Evolutionary conservation across 2,329 filamentous ascomycete species (phyloP).

Genomic region (Alternaria gaisen): DNA sequence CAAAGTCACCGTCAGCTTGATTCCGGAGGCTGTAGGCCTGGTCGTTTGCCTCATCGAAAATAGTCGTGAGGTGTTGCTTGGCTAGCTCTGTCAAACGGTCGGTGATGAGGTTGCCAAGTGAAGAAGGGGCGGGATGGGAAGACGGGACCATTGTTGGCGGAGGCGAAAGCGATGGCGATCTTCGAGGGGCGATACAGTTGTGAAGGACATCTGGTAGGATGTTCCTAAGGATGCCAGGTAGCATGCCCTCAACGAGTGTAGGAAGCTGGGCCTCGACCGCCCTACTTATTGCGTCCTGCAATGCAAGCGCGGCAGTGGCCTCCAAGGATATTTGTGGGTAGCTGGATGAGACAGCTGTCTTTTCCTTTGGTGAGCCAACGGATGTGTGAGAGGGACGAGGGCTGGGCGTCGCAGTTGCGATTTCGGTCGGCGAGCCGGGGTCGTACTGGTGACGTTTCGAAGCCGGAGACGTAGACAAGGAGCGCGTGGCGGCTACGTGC

Average conservation of each 20-base stretch:
- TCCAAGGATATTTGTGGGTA: neutral
- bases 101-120: conserved; percentile 14
- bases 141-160: neutral
- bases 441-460: conserved; percentile 20
- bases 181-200: neutral
- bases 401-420: neutral
- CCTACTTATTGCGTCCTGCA: conserved; percentile 11
- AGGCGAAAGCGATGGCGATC: neutral
- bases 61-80: conserved; percentile 3
- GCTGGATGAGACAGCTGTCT: neutral
- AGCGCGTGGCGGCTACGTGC: conserved; percentile 8
- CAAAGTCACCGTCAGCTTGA: conserved; percentile 18
- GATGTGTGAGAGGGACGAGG: neutral
- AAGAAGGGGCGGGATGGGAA: neutral
- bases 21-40: conserved; percentile 15
- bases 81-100: conserved; percentile 1
- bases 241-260: conserved; percentile 6
- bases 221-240: conserved; percentile 9
- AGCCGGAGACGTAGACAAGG: conserved; percentile 13
- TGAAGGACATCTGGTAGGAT: conserved; percentile 16
- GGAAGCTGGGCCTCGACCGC: conserved; percentile 16
- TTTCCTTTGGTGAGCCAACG: neutral
- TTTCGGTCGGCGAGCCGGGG: conserved; percentile 14
- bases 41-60: conserved; percentile 15
- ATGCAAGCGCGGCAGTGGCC: neutral